phyloP scores from a whole-genome alignment of 2,329 filamentous ascomycete genomes.

The Penicillium psychrosexuale region DNA sequence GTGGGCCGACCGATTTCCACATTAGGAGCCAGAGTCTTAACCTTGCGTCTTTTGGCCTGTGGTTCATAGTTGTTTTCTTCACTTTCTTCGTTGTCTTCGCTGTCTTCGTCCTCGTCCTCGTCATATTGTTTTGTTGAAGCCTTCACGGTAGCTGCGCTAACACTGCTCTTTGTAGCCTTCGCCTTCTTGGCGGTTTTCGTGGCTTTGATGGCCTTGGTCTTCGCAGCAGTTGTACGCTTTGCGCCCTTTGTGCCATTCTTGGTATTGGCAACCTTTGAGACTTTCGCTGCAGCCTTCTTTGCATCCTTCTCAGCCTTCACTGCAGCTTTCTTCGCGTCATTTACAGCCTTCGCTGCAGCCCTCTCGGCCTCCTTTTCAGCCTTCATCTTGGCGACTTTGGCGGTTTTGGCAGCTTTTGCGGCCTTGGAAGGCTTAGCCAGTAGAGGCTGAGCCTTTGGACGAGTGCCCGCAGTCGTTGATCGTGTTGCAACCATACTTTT shows the following conservation, averaged over 20 bases:
- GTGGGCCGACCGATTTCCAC: neutral
- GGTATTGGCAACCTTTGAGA: neutral
- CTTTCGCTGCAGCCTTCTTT: neutral
- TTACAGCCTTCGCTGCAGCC: neutral
- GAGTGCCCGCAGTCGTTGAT: neutral
- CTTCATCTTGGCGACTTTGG: neutral
- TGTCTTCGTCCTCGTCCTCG: slow-evolving; percentile 9
- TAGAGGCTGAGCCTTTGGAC: neutral
- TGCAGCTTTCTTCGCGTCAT: neutral
- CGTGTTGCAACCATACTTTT: neutral
- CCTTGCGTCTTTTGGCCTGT: neutral
- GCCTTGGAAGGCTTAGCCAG: neutral
- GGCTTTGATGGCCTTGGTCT: neutral
- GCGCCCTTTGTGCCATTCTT: neutral
- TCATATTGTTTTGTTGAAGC: neutral
- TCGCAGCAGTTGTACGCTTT: neutral
- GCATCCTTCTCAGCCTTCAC: neutral
- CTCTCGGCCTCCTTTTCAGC: neutral
- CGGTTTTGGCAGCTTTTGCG: neutral
- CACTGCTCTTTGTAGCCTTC: neutral
- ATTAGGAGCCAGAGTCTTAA: neutral
- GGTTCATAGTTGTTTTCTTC: neutral
- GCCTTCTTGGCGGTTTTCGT: neutral
- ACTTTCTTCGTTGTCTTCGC: slow-evolving; percentile 6
- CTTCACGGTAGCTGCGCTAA: neutral